These are phyloP conservation scores for Canariomyces notabilis DNA, from an alignment of 2,329 filamentous ascomycete genomes.

Conservation along the genomic window DNA sequence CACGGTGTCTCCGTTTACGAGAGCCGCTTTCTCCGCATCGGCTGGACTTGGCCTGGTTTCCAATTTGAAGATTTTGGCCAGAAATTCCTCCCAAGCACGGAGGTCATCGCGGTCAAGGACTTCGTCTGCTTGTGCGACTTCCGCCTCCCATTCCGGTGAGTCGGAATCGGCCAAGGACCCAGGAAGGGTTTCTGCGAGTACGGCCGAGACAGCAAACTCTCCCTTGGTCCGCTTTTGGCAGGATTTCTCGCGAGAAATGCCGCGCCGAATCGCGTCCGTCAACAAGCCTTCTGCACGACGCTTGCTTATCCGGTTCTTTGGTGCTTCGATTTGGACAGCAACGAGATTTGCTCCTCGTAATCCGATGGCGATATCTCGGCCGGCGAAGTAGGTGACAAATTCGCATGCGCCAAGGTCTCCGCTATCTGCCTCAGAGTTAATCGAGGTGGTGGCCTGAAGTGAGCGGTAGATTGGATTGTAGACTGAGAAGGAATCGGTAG, in stretches of 20 bases:
- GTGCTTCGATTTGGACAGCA: conserved; percentile 63
- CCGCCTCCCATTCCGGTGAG: conserved; percentile 40
- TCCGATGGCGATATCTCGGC: conserved; percentile 61
- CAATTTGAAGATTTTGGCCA: conserved; percentile 47
- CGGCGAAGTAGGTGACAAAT: conserved; percentile 58
- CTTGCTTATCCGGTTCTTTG: conserved; percentile 50
- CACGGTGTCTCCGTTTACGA: conserved; percentile 15
- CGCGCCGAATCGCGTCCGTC: conserved; percentile 69
- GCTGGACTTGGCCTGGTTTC: conserved; percentile 27
- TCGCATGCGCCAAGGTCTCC: conserved; percentile 35
- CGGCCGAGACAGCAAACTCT: conserved; percentile 27
- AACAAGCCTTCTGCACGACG: conserved; percentile 57
- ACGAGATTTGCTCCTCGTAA: conserved; percentile 60
- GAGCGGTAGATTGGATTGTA: conserved; percentile 67
- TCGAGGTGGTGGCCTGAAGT: conserved; percentile 45
- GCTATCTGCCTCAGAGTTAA: conserved; percentile 41
- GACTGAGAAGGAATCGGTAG: conserved; percentile 50
- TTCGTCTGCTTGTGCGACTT: conserved; percentile 44
- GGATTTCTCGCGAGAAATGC: conserved; percentile 41
- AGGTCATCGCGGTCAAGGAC: conserved; percentile 43
- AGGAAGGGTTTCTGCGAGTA: conserved; percentile 39
- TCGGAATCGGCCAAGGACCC: conserved; percentile 49
- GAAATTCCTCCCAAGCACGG: conserved; percentile 44
- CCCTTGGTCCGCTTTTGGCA: conserved; percentile 30
- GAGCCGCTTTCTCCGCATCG: conserved; percentile 14